These are phyloP conservation scores for Hypoxylon sp. DNA, from an alignment of 2,329 filamentous ascomycete genomes.

Conservation along the genomic window DNA sequence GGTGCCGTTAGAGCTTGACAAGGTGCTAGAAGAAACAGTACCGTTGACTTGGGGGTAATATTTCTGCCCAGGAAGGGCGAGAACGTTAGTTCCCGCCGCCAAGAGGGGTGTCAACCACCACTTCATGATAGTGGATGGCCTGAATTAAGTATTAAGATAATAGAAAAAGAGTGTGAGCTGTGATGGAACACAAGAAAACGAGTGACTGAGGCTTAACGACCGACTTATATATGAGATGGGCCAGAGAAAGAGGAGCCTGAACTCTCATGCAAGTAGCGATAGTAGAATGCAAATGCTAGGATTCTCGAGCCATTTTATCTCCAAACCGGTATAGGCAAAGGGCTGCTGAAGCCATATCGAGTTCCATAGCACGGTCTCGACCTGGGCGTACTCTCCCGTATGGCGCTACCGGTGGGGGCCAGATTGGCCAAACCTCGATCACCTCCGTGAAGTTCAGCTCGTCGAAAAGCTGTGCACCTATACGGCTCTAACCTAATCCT, in stretches of 20 bases:
- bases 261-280: not conserved
- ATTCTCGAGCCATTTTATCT: not conserved
- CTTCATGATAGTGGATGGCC: conserved; percentile 9
- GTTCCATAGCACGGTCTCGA: conserved; percentile 1
- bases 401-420: not conserved
- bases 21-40: conserved; percentile 6
- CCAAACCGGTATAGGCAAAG: not conserved
- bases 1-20: not conserved
- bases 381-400: not conserved
- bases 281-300: not conserved
- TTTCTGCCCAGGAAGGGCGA: conserved; percentile 10
- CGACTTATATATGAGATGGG: not conserved
- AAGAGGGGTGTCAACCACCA: conserved; percentile 16
- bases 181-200: not conserved
- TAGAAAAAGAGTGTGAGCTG: not conserved
- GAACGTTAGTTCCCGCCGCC: conserved; percentile 16
- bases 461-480: not conserved
- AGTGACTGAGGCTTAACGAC: not conserved
- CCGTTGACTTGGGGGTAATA: conserved; percentile 10
- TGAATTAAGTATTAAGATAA: not conserved
- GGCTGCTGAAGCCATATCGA: conserved; percentile 1
- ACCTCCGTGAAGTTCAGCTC: not conserved
- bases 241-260: conserved; percentile 1
- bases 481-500: not conserved
- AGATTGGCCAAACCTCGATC: not conserved